Percentiles rank a stretch among this genome's conserved stretches.
These are phyloP conservation scores for Penicillium goetzii DNA, from an alignment of 495 filamentous ascomycete species.

Conservation along the genomic window DNA sequence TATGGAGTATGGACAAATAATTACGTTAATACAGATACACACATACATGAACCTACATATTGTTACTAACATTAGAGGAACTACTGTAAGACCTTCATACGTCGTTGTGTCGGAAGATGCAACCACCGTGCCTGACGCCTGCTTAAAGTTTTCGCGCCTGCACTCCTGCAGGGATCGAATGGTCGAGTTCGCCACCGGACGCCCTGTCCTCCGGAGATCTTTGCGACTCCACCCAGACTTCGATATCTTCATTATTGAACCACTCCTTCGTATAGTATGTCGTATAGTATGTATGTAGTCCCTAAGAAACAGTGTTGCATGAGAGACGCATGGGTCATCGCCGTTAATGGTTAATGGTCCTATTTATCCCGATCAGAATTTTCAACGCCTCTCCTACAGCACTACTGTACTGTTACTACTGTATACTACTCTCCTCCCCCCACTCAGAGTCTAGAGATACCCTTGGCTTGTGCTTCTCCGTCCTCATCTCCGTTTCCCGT, in stretches of 20 bases:
- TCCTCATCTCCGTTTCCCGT: background rate
- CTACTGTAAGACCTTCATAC: background rate
- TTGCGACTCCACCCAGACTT: background rate
- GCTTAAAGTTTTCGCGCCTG: slow-evolving; percentile 3
- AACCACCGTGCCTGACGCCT: slow-evolving; percentile 3
- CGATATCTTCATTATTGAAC: background rate
- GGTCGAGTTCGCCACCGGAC: slow-evolving; percentile 2
- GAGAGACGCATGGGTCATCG: background rate
- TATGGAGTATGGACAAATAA: background rate
- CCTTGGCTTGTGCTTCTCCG: background rate
- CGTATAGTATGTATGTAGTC: background rate
- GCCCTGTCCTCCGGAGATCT: background rate
- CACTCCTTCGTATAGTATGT: background rate
- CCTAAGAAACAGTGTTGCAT: background rate
- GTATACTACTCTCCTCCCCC: background rate
- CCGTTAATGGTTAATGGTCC: background rate
- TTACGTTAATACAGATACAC: background rate
- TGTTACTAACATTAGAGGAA: background rate
- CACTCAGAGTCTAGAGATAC: background rate
- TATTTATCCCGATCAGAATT: slow-evolving; percentile 1
- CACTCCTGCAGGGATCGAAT: slow-evolving; percentile 1
- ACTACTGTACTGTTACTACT: background rate
- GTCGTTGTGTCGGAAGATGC: background rate
- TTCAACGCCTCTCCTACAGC: background rate
- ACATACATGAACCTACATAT: background rate